Conservation (phyloP, 1,284 basidiomycete species). For the Cutaneotrichosporon mucoides region DNA sequence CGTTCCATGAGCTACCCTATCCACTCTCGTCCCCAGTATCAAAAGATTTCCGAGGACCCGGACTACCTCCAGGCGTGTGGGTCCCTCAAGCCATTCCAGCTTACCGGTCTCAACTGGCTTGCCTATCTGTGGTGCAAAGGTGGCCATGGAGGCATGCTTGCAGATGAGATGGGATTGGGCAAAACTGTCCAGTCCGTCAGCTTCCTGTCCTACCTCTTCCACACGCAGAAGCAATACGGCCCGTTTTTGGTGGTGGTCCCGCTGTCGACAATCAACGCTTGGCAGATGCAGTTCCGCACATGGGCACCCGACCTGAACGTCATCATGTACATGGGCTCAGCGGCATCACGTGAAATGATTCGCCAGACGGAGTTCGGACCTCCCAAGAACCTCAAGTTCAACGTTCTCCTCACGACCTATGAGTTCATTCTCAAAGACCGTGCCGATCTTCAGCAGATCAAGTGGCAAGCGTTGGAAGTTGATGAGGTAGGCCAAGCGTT, state of each 20-base stretch:
- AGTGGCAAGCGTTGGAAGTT: constrained; percentile 94
- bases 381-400: constrained; percentile 80
- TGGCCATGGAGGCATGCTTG: constrained; percentile 87
- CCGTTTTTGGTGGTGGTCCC: constrained; percentile 98
- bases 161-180: constrained; percentile 99
- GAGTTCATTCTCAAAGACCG: constrained; percentile 91
- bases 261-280: constrained; percentile 94
- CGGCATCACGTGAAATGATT: constrained; percentile 81
- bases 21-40: constrained; percentile 72
- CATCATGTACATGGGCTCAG: constrained; percentile 93
- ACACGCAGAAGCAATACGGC: constrained; percentile 88
- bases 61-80: constrained; percentile 83
- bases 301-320: constrained; percentile 99
- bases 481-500: constrained; percentile 66
- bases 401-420: constrained; percentile 95
- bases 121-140: constrained; percentile 92
- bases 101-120: constrained; percentile 97
- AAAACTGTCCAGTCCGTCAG: constrained; percentile 97
- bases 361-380: constrained; percentile 88
- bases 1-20: constrained; percentile 71
- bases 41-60: constrained; percentile 85
- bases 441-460: constrained; percentile 84
- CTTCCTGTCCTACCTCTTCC: constrained; percentile 93
- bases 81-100: constrained; percentile 93
- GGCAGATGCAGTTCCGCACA: constrained; percentile 90